A percentile compares a stretch with the other conserved stretches of the same genome.
Conservation (phyloP, 2,329 filamentous ascomycete genomes). For the Ceratocystis colombiana region DNA sequence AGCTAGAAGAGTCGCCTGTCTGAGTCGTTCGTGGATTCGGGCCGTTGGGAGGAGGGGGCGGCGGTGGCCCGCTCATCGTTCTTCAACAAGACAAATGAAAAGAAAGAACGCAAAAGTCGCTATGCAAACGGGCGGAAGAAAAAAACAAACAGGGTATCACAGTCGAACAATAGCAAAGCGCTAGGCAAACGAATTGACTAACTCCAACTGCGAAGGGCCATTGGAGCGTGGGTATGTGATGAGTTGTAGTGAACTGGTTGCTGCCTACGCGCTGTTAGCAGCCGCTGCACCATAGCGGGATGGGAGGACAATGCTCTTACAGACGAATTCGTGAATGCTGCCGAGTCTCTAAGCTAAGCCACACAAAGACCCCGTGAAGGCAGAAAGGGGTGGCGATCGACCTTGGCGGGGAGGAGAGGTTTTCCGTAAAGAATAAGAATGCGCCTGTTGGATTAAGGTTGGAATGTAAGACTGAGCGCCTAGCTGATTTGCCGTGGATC, state of each 20-base stretch:
- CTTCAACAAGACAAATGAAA: slow-evolving; percentile 13
- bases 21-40: slow-evolving; percentile 56
- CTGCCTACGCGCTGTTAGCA: slow-evolving; percentile 13
- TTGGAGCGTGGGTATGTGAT: background rate
- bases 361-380: background rate
- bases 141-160: slow-evolving; percentile 16
- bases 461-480: slow-evolving; percentile 5
- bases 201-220: slow-evolving; percentile 9
- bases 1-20: slow-evolving; percentile 40
- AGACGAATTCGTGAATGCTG: background rate
- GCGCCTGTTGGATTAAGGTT: background rate
- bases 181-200: slow-evolving; percentile 2
- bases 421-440: slow-evolving; percentile 4
- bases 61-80: slow-evolving; percentile 49
- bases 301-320: slow-evolving; percentile 1
- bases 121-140: background rate
- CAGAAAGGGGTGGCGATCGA: background rate
- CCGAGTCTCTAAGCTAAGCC: background rate
- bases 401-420: background rate
- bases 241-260: background rate
- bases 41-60: slow-evolving; percentile 67
- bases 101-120: slow-evolving; percentile 12
- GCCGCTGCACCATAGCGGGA: background rate
- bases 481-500: background rate
- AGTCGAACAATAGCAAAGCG: slow-evolving; percentile 2